These are phyloP conservation scores for Boletus fagicola DNA, from an alignment of 768 basidiomycete species.

Conservation along the genomic window DNA sequence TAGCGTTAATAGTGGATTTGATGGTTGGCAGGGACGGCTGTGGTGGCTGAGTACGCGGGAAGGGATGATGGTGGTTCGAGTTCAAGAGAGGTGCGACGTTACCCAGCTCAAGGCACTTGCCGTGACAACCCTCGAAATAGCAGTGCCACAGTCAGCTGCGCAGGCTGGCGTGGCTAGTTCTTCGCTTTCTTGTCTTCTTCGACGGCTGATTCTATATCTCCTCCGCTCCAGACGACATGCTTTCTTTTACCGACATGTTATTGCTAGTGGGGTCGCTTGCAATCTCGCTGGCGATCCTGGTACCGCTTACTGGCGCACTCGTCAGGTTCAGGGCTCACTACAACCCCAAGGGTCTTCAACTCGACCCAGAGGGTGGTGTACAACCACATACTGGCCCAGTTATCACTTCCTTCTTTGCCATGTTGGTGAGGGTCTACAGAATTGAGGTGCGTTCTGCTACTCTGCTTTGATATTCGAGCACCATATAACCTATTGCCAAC, in stretches of 20 bases:
- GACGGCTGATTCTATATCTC: too few relatives aligned
- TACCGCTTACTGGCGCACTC: constrained; percentile 65
- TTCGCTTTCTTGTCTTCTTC: too few relatives aligned
- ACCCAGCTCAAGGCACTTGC: constrained; percentile 29
- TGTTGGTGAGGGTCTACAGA: constrained; percentile 66
- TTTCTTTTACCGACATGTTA: constrained; percentile 39
- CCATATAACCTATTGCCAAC: constrained; percentile 7
- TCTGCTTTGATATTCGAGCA: neutral
- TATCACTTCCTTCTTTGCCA: constrained; percentile 71
- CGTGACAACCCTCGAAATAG: constrained; percentile 20
- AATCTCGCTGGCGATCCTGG: constrained; percentile 54
- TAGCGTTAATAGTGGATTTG: neutral
- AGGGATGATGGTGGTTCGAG: constrained; percentile 32
- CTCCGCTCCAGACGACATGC: constrained; percentile 24
- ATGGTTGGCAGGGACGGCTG: neutral
- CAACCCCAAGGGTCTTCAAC: constrained; percentile 79
- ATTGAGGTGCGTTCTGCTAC: constrained; percentile 56
- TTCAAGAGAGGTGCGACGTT: constrained; percentile 27
- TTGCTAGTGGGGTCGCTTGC: constrained; percentile 39
- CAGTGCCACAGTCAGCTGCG: constrained; percentile 1
- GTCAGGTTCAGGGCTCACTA: constrained; percentile 82
- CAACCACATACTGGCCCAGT: constrained; percentile 76
- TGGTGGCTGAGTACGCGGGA: too few relatives aligned
- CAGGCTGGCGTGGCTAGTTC: neutral
- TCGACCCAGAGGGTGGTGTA: constrained; percentile 75